Conservation (phyloP, 257 asterid genomes). For the Solanum tarapatanum region DNA sequence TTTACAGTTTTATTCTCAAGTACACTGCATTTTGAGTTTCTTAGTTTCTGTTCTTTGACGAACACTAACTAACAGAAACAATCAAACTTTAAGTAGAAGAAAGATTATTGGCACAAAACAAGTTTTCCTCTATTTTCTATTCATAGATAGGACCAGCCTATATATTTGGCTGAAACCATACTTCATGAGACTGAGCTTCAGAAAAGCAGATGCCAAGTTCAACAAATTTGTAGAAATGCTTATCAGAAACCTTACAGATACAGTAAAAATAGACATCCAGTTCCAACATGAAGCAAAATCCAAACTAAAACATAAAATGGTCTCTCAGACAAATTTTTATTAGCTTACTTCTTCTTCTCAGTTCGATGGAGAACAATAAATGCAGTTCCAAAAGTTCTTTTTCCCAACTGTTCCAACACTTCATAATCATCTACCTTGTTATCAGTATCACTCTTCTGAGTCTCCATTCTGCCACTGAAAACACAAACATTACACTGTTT, state of each 20-base stretch:
- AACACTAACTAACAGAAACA: not conserved
- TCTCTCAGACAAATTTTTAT: not conserved
- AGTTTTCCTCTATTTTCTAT: not conserved
- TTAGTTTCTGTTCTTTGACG: not conserved
- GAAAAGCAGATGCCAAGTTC: not conserved
- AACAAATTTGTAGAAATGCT: not conserved
- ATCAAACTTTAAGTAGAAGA: not conserved
- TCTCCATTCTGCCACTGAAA: conserved; percentile 47
- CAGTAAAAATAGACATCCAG: not conserved
- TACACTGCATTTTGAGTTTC: not conserved
- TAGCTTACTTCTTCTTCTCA: conserved; percentile 58
- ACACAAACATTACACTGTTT: not conserved
- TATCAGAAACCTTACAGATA: not conserved
- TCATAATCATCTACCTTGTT: conserved; percentile 67
- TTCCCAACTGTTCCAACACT: conserved; percentile 78
- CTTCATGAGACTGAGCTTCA: not conserved
- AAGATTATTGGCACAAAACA: not conserved
- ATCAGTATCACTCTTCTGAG: conserved; percentile 15
- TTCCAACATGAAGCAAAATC: not conserved
- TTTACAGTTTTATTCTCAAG: not conserved
- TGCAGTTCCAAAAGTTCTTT: conserved; percentile 66
- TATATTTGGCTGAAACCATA: not conserved
- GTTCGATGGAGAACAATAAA: conserved; percentile 72
- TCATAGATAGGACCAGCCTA: not conserved
- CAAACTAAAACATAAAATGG: not conserved